phyloP scores from a whole-genome alignment of 2,329 filamentous ascomycete genomes.

The Pseudogymnoascus sp. region DNA sequence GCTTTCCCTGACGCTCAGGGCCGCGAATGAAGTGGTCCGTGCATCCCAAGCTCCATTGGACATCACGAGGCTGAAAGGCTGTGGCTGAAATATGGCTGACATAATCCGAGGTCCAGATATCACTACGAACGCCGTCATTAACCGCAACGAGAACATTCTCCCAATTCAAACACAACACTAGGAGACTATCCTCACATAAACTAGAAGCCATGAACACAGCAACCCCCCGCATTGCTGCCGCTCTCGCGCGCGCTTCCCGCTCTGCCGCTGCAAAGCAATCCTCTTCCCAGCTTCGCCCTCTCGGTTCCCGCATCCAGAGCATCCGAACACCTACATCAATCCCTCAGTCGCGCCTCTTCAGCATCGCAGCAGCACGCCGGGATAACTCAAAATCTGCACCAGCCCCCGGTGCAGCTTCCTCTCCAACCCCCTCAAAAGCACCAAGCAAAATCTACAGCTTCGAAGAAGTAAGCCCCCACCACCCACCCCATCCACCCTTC shows the following conservation, averaged over 20 bases:
- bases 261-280: not conserved
- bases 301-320: slow-evolving; percentile 1
- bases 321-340: not conserved
- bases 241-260: not conserved
- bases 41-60: not conserved
- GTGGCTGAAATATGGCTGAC: not conserved
- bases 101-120: slow-evolving; percentile 1
- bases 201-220: not conserved
- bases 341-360: not conserved
- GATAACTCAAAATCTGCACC: not conserved
- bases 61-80: slow-evolving; percentile 4
- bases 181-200: not conserved
- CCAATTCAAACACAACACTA: not conserved
- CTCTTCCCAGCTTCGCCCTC: not conserved
- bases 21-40: not conserved
- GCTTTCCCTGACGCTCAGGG: not conserved
- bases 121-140: not conserved
- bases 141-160: not conserved
- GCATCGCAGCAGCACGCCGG: not conserved
- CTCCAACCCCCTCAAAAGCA: not conserved
- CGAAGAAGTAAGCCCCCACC: slow-evolving; percentile 30
- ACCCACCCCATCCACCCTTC: not conserved
- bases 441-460: slow-evolving; percentile 40
- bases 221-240: not conserved
- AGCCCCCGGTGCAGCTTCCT: not conserved